Evolutionary conservation across 495 filamentous ascomycete species (phyloP).

Genomic region (Aspergillus heteromorphus): DNA sequence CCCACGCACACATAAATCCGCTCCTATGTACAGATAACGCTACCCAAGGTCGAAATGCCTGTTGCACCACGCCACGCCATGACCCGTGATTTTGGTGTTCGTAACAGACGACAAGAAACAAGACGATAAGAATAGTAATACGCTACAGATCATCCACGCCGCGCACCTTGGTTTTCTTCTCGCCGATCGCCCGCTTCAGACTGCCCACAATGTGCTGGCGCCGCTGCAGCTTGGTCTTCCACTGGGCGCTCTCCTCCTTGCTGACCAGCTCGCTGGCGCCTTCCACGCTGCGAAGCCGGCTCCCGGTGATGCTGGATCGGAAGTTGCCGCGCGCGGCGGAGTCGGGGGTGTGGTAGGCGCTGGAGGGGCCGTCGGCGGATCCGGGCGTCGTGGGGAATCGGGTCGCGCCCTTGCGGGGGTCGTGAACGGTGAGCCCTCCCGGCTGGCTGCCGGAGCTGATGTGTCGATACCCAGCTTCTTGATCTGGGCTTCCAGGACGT

Average conservation of each 20-base stretch:
- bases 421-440: conserved; percentile 55
- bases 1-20: too few relatives aligned
- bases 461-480: conserved; percentile 58
- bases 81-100: conserved; percentile 8
- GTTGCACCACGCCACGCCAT: conserved; percentile 15
- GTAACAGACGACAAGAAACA: conserved; percentile 5
- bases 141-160: conserved; percentile 31
- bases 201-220: conserved; percentile 48
- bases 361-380: conserved; percentile 33
- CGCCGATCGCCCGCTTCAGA: conserved; percentile 36
- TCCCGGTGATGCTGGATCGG: conserved; percentile 43
- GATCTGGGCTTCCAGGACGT: conserved; percentile 82
- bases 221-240: conserved; percentile 52
- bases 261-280: conserved; percentile 30
- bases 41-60: conserved; percentile 1
- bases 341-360: conserved; percentile 53
- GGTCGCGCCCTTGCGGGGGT: conserved; percentile 42
- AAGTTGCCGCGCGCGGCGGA: conserved; percentile 38
- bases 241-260: conserved; percentile 52
- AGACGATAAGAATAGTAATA: conserved; percentile 2
- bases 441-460: conserved; percentile 40
- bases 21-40: conserved; percentile 18
- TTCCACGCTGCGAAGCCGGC: conserved; percentile 37
- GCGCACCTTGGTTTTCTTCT: conserved; percentile 33
- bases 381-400: conserved; percentile 37